Base-by-base conservation (phyloP, 169 alveolate genomes). In the Babesia ovata region DNA sequence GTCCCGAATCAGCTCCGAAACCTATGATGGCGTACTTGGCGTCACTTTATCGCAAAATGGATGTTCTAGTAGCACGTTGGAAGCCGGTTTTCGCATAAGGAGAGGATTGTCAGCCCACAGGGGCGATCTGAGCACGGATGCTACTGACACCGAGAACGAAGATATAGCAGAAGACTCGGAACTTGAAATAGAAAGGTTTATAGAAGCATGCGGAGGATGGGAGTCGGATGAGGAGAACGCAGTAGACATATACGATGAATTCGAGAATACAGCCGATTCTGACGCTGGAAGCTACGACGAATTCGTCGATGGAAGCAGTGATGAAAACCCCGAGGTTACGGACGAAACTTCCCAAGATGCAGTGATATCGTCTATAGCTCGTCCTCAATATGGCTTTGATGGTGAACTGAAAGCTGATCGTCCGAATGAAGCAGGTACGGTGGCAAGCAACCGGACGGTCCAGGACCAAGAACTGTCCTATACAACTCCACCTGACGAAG, bases 171-270 rank as follows among this genome's bases (percentile, higher is more conserved):
- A 63, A 14, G 61, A 46, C 53, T 63, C 73, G 22, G 60, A 63
- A 14, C 61, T 63, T 11, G 73, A 63, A 24, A 46, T 63, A 45
- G 49, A 63, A 39, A 21, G 53, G 36, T 63, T 48, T n/a, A 63
- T 63, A 17, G 52, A 63, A 16, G 58, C 19, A 24, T 46, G 52
- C 39, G 60, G 58, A 44, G 73, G 60, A 26, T 63, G 61, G 60
- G 73, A 36, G 10, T 21, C 73, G 11, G 58, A 45, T 46, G 73
- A 63, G 4, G 59, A 52, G 2, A 4, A 33, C 39, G 2, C 2
- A 4, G 6, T 2, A 4, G 39, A 33, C 6, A 33, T 6, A 33
- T 4, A 33, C 6, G 39, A 2, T 33, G 39, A 33, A 33, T 33
- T 33, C 10, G 10, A 33, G 39, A 33, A 33, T 6, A 33, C 39